phyloP scores from a whole-genome alignment of 2,329 filamentous ascomycete species.

The Microdochium paspali region DNA sequence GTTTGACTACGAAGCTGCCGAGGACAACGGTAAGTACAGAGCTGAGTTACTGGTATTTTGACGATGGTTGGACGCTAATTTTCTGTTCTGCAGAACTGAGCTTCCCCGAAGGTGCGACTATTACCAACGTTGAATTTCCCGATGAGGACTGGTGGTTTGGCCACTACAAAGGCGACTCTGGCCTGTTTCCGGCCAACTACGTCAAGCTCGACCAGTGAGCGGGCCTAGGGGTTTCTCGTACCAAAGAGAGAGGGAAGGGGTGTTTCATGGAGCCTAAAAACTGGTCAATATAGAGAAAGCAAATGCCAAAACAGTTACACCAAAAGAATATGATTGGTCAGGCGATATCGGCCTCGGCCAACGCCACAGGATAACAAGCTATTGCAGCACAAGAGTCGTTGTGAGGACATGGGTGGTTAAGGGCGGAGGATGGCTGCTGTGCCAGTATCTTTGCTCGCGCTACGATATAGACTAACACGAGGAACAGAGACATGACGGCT shows the following conservation, averaged over 20 bases:
- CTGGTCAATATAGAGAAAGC: no score
- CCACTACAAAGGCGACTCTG: slow-evolving; percentile 66
- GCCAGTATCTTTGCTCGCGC: no score
- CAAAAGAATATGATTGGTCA: no score
- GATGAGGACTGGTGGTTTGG: slow-evolving; percentile 99
- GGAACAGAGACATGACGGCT: no score
- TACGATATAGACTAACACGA: no score
- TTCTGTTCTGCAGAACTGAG: slow-evolving; percentile 42
- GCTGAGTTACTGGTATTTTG: background rate
- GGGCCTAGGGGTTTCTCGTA: background rate
- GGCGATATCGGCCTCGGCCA: no score
- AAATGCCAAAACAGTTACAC: background rate
- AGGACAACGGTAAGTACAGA: slow-evolving; percentile 69
- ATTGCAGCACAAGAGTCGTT: no score
- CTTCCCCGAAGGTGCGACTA: slow-evolving; percentile 82
- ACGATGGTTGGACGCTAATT: background rate
- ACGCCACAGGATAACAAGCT: no score
- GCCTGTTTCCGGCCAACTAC: slow-evolving; percentile 75
- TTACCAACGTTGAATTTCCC: slow-evolving; percentile 83
- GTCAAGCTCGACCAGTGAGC: slow-evolving; percentile 42
- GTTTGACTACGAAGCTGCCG: slow-evolving; percentile 94
- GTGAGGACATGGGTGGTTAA: no score
- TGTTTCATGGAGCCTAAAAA: no score
- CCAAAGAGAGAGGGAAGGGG: no score
- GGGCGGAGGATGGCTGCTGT: no score